A percentile compares a stretch with the other conserved stretches of the same genome.
Evolutionary conservation across 106 monocot genomes (phyloP).

Genomic region (Allium sativum): DNA sequence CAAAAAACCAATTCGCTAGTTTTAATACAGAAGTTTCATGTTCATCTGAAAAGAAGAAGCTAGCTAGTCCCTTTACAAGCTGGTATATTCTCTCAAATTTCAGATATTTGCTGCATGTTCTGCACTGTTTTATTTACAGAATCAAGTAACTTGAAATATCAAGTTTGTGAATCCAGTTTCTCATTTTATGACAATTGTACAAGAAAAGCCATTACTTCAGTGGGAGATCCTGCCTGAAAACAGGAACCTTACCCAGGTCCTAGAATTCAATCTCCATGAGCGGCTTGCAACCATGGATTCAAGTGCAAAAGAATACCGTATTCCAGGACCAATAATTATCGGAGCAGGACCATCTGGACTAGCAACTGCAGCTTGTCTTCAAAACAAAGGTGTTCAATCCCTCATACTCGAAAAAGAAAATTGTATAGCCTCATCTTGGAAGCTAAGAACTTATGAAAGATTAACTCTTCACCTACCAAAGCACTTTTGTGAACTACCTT

Average conservation of each 20-base stretch:
- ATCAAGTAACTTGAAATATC: too few species aligned
- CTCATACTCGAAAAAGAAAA: slow-evolving; percentile 58
- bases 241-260: background rate
- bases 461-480: slow-evolving; percentile 78
- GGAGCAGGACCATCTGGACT: slow-evolving; percentile 80
- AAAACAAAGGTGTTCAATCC: slow-evolving; percentile 51
- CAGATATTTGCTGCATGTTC: too few species aligned
- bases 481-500: slow-evolving; percentile 65
- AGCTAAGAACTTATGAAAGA: slow-evolving; percentile 58
- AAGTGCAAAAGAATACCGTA: slow-evolving; percentile 33
- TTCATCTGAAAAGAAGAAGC: background rate
- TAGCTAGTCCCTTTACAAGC: background rate
- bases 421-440: slow-evolving; percentile 65
- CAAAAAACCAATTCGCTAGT: background rate
- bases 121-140: too few species aligned
- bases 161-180: background rate
- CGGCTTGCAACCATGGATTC: slow-evolving; percentile 1
- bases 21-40: background rate
- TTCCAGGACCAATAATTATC: slow-evolving; percentile 65
- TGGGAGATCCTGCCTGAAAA: slow-evolving; percentile 1
- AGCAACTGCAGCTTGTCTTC: slow-evolving; percentile 65
- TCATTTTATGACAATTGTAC: slow-evolving; percentile 5
- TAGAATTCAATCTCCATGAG: slow-evolving; percentile 11
- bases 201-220: slow-evolving; percentile 1
- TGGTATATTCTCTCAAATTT: too few species aligned